Base-by-base conservation (phyloP, 139 green algal genomes). In the Mychonastes homosphaera region DNA sequence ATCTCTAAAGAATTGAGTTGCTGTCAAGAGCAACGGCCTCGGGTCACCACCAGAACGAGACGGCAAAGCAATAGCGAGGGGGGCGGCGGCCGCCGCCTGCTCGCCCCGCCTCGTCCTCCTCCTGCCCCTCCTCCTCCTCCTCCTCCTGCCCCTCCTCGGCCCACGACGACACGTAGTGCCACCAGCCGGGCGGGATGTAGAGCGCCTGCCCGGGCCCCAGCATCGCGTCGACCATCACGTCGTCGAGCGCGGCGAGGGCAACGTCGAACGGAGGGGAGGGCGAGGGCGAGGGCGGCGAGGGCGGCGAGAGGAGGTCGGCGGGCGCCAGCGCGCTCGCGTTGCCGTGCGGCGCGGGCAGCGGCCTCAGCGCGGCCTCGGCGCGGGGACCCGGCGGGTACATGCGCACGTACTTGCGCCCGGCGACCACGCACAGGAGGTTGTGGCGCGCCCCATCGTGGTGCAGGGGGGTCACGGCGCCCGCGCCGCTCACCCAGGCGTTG, bases 121-220 rank as follows among this genome's bases (percentile, higher is more conserved):
- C n/a, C n/a, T n/a, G n/a, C n/a, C n/a, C n/a, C n/a, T n/a, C n/a
- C n/a, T n/a, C n/a, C n/a, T n/a, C n/a, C n/a, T n/a, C n/a, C n/a
- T n/a, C n/a, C n/a, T n/a, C n/a, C n/a, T n/a, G n/a, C n/a, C n/a
- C n/a, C n/a, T n/a, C n/a, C n/a, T n/a, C n/a, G n/a, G n/a, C n/a
- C n/a, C n/a, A n/a, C n/a, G n/a, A n/a, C n/a, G n/a, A n/a, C 4
- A 97, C 88, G 57, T 84, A 96, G 65, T 97, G 89, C 90, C 88
- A 97, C 84, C 83, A 96, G 41, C 73, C 59, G 0, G 71, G 74
- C 0, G 89, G 89, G 38, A 97, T 88, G 72, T 89, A 97, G 28
- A 97, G 72, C 79, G 88, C 87, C 24, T 94, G 53, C 0, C 89
- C 89, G 4, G 80, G 63, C 47, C 64, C 34, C 36, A 97, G 65